Percentiles rank a stretch among this genome's conserved stretches.
Conservation (phyloP, 768 basidiomycete genomes). For the Boletus reticuloceps region DNA sequence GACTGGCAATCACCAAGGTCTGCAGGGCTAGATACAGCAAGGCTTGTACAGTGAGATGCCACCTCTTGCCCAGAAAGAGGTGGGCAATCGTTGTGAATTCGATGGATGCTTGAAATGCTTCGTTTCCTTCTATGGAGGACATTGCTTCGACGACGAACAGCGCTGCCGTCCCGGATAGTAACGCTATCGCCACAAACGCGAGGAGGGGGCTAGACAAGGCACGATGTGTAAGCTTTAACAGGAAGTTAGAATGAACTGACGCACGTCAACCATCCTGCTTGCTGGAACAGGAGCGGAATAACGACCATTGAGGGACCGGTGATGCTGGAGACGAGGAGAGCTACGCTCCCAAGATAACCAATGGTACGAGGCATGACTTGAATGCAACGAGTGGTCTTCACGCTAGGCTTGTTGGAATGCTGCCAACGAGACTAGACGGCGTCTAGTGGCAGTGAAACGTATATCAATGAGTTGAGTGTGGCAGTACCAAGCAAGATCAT, state of each 20-base stretch:
- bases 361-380: slow-evolving; percentile 21
- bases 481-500: too few species aligned
- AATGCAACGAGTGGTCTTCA: too few species aligned
- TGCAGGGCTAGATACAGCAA: slow-evolving; percentile 22
- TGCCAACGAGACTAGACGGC: too few species aligned
- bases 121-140: slow-evolving; percentile 27
- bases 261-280: slow-evolving; percentile 28
- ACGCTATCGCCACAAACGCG: slow-evolving; percentile 14
- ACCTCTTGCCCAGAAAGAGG: slow-evolving; percentile 24
- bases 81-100: slow-evolving; percentile 27
- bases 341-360: slow-evolving; percentile 21
- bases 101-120: slow-evolving; percentile 20
- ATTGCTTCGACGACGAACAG: slow-evolving; percentile 22
- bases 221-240: not conserved
- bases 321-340: slow-evolving; percentile 25
- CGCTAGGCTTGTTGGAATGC: too few species aligned
- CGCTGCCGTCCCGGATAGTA: slow-evolving; percentile 19
- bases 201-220: slow-evolving; percentile 13
- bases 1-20: slow-evolving; percentile 21
- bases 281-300: slow-evolving; percentile 22
- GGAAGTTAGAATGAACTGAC: not conserved
- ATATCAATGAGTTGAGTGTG: too few species aligned
- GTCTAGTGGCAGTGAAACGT: too few species aligned
- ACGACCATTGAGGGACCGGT: slow-evolving; percentile 23
- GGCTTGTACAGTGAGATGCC: slow-evolving; percentile 20